Evolutionary conservation across 2,329 filamentous ascomycete genomes (phyloP), one percentile per base, ranked within the genome.

Genomic region (Cercospora sojina): DNA sequence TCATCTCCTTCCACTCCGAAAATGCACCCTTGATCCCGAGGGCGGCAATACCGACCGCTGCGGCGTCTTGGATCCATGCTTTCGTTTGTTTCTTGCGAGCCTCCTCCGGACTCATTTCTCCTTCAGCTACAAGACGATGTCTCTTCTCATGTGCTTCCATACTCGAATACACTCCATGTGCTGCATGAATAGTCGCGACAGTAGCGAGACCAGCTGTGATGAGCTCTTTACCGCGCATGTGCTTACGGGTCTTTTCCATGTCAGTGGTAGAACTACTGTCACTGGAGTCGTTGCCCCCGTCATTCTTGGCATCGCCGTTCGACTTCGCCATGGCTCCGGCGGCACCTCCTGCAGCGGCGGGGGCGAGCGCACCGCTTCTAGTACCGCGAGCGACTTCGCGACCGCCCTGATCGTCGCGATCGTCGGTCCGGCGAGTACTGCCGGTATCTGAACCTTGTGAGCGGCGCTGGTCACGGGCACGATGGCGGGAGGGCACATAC

Each of bases 111-210:
- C 83, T 81, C 78, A 90, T 89, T 72, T 88, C 84, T 56, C 88
- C 88, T 69, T 89, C 85, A 31, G 82, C 79, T n/a, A 90, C 82
- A 62, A 86, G 80, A 72, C 85, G 83, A 74, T 83, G 82, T 58
- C 88, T 82, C 71, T 87, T 83, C 69, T 90, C 84, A 64, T 87
- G 85, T 67, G 87, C 87, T 71, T 88, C 86, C 80, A 89, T 84
- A 73, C 84, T 86, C 69, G 84, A 82, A 77, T 89, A 88, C 63
- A 90, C 82, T 68, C 83, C 85, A 75, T 90, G 87, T 13, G 86
- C 88, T 25, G 88, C 88, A 78, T 90, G 88, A 69, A 90, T 89
- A 29, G 88, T 90, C 41, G 88, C 88, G 66, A 90, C 84, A 65
- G 87, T 88, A 62, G 88, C 88, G 66, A 90, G 80, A 69, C 88